Percentiles rank a stretch among this genome's conserved stretches.
These are phyloP conservation scores for Geotrichum klebahnii DNA, from an alignment of 1,139 yeast species.

Conservation along the genomic window DNA sequence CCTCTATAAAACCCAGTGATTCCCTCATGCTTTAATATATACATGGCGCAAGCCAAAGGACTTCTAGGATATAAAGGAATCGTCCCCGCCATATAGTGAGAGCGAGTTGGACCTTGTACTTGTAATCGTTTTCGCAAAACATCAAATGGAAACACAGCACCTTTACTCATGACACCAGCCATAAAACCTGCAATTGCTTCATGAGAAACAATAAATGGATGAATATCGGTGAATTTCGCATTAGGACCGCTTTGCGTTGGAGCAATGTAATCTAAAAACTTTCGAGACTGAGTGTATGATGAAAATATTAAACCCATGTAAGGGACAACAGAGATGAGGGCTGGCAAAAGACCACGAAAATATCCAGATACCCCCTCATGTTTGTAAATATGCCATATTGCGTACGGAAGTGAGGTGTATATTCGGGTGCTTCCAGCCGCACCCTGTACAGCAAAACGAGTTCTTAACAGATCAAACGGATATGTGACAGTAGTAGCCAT, in stretches of 20 bases:
- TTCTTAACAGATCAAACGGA: constrained; percentile 82
- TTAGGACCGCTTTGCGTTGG: constrained; percentile 13
- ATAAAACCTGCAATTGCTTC: constrained; percentile 67
- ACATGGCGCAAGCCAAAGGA: constrained; percentile 33
- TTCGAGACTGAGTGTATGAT: constrained; percentile 48
- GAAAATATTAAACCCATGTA: constrained; percentile 68
- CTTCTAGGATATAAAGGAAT: constrained; percentile 22
- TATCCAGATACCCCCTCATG: constrained; percentile 56
- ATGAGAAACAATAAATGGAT: constrained; percentile 36
- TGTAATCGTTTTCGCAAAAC: constrained; percentile 76
- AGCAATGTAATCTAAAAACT: constrained; percentile 17
- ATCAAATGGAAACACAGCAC: constrained; percentile 78
- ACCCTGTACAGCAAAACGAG: constrained; percentile 62
- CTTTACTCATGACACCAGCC: constrained; percentile 75
- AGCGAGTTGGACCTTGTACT: constrained; percentile 47
- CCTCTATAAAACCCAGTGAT: constrained; percentile 70
- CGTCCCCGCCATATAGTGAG: constrained; percentile 27
- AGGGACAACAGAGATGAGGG: constrained; percentile 59
- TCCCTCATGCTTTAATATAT: constrained; percentile 56
- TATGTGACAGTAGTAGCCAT: constrained; percentile 70
- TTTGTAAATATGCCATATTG: constrained; percentile 44
- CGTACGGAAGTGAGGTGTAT: constrained; percentile 47
- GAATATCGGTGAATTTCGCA: constrained; percentile 17
- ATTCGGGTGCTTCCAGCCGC: constrained; percentile 43
- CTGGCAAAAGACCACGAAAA: constrained; percentile 61